Evolutionary conservation across 202 grass and related monocot species (phyloP).

Genomic region (Digitaria exilis): DNA sequence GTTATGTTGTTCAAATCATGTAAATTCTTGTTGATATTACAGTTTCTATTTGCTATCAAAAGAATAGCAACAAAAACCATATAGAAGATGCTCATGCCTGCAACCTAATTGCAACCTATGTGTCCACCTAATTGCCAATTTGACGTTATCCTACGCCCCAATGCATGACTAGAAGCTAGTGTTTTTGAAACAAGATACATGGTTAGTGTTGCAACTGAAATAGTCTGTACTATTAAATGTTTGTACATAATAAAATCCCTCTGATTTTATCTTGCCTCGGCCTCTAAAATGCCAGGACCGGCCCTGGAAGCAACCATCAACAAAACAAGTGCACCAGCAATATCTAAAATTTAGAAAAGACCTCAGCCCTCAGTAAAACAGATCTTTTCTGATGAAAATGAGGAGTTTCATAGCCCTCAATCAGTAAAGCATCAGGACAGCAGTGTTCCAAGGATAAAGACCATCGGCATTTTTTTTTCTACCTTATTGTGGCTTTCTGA

Average conservation of each 20-base stretch:
- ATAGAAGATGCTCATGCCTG: no score
- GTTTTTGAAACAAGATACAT: not conserved
- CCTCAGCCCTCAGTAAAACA: not conserved
- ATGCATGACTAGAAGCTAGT: not conserved
- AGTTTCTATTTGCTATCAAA: no score
- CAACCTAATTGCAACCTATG: no score
- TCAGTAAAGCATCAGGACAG: not conserved
- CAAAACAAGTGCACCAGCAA: not conserved
- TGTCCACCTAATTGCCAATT: no score
- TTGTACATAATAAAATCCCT: not conserved
- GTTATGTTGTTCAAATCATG: not conserved
- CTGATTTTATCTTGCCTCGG: not conserved
- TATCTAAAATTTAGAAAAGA: slow-evolving; percentile 20
- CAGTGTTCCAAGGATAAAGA: not conserved
- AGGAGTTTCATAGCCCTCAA: not conserved
- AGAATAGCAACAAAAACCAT: no score
- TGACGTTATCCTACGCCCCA: not conserved
- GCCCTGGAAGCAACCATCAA: not conserved
- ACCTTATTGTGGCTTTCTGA: not conserved
- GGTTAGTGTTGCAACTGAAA: not conserved
- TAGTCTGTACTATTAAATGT: not conserved
- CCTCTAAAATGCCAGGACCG: not conserved
- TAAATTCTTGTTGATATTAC: not conserved
- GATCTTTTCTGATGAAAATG: not conserved
- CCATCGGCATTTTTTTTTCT: not conserved